phyloP scores from a whole-genome alignment of 2,329 filamentous ascomycete genomes.

The Cladobotryum mycophilum region DNA sequence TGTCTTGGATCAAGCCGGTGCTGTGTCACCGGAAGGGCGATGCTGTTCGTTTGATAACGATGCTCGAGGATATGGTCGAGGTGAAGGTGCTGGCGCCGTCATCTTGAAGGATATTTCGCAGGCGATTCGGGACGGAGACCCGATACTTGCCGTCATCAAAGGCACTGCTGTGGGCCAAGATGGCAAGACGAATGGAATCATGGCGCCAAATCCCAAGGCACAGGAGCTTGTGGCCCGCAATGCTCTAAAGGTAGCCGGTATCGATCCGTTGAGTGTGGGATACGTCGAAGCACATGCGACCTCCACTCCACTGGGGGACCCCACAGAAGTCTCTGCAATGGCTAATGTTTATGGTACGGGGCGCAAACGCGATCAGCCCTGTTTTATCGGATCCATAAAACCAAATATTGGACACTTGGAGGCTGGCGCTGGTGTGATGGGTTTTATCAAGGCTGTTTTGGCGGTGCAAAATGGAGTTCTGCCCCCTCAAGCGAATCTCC shows the following conservation, averaged over 20 bases:
- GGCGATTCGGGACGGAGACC: conserved; percentile 45
- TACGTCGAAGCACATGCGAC: conserved; percentile 46
- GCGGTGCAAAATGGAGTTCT: no score
- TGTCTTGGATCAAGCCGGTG: conserved; percentile 7
- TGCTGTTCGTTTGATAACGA: conserved; percentile 33
- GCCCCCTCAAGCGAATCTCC: no score
- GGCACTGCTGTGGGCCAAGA: conserved; percentile 28
- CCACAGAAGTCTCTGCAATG: conserved; percentile 23
- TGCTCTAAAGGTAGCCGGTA: conserved; percentile 25
- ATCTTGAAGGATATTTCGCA: conserved; percentile 49
- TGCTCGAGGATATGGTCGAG: conserved; percentile 47
- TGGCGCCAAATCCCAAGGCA: conserved; percentile 38
- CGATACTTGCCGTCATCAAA: conserved; percentile 25
- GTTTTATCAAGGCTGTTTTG: no score
- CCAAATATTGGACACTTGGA: no score
- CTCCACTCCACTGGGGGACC: conserved; percentile 42
- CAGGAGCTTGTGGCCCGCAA: conserved; percentile 35
- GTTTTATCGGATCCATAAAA: no score
- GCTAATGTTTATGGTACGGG: background rate
- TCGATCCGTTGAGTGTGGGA: conserved; percentile 29
- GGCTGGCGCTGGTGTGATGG: no score
- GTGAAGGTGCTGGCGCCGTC: conserved; percentile 49
- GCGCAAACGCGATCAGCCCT: no score
- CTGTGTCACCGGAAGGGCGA: conserved; percentile 3
- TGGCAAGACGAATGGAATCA: conserved; percentile 38